phyloP scores from a whole-genome alignment of 2,329 filamentous ascomycete genomes.

The Fusarium sambucinum region DNA sequence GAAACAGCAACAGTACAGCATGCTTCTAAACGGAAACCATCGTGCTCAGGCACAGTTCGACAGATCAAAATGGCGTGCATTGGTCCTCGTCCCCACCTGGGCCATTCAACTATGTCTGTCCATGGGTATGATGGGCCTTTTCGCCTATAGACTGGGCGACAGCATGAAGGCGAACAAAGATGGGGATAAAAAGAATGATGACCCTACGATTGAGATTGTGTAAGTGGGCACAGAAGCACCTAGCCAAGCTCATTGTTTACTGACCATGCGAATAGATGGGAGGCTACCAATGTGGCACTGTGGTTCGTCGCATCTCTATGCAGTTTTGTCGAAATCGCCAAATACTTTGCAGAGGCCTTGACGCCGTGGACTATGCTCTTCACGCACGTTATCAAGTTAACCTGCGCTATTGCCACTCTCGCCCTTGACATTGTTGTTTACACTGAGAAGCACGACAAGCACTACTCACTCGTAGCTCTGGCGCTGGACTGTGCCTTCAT shows the following conservation, averaged over 20 bases:
- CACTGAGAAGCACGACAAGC: slow-evolving; percentile 56
- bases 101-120: slow-evolving; percentile 60
- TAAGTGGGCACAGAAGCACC: slow-evolving; percentile 52
- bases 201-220: slow-evolving; percentile 63
- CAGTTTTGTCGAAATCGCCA: slow-evolving; percentile 61
- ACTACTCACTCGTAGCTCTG: slow-evolving; percentile 63
- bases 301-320: slow-evolving; percentile 61
- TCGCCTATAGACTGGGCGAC: slow-evolving; percentile 64
- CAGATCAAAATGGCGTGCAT: slow-evolving; percentile 64
- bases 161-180: slow-evolving; percentile 60
- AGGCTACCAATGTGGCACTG: slow-evolving; percentile 64
- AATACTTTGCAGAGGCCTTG: slow-evolving; percentile 61
- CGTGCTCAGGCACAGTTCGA: slow-evolving; percentile 66
- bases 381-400: slow-evolving; percentile 63
- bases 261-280: slow-evolving; percentile 60
- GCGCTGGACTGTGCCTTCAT: slow-evolving; percentile 62
- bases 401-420: slow-evolving; percentile 60
- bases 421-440: slow-evolving; percentile 66
- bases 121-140: slow-evolving; percentile 63
- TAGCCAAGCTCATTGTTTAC: not conserved
- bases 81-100: slow-evolving; percentile 64
- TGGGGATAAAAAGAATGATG: slow-evolving; percentile 53
- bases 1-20: not conserved
- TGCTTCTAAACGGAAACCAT: slow-evolving; percentile 55
- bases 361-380: slow-evolving; percentile 68